Conservation (phyloP, 257 asterid genomes). For the Fraxinus quadrangulata region DNA sequence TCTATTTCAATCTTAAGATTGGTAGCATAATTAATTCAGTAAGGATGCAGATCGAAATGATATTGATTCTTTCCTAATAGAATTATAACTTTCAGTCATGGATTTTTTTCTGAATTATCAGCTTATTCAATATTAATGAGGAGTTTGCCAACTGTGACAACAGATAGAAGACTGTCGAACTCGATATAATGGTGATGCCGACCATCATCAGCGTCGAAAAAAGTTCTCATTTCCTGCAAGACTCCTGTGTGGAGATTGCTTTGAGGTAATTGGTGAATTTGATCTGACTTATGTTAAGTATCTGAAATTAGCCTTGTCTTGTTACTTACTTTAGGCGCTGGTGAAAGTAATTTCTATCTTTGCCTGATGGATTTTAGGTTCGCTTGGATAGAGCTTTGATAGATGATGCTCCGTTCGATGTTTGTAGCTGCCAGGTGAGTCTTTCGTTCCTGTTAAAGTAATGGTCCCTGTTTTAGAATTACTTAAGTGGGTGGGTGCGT, state of each 20-base stretch:
- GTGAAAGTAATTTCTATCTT: constrained; percentile 17
- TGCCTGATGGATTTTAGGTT: constrained; percentile 49
- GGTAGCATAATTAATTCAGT: neutral
- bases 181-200: constrained; percentile 97
- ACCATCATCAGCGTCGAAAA: constrained; percentile 89
- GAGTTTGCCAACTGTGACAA: constrained; percentile 17
- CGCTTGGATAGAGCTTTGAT: constrained; percentile 75
- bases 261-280: constrained; percentile 53
- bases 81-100: neutral
- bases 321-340: constrained; percentile 1
- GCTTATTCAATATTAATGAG: neutral
- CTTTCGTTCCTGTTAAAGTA: constrained; percentile 18
- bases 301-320: constrained; percentile 22
- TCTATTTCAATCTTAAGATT: neutral
- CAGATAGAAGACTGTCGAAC: constrained; percentile 98
- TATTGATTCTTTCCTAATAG: constrained; percentile 10
- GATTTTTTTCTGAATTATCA: neutral
- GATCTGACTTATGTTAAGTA: neutral
- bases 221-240: constrained; percentile 96
- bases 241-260: constrained; percentile 95
- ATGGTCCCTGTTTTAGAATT: neutral
- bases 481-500: neutral
- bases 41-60: neutral
- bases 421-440: constrained; percentile 95
- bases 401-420: constrained; percentile 92